Base-by-base conservation (phyloP, 2,329 filamentous ascomycete species). In the Emydomyces testavorans region DNA sequence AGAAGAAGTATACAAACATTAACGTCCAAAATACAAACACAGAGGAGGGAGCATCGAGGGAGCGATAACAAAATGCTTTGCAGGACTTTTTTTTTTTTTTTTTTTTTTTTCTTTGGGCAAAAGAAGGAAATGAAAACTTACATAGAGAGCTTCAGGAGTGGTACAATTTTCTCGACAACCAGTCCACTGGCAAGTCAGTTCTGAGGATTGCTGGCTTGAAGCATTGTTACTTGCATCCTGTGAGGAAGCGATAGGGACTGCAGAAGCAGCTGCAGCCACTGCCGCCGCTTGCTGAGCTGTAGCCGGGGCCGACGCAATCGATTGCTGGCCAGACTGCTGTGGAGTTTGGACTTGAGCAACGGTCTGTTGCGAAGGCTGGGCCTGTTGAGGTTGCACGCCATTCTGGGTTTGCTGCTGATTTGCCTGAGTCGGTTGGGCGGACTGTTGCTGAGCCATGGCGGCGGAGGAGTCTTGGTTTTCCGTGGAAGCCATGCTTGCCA, bases 61-160 rank as follows among this genome's bases (percentile, higher is more conserved):
- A 37, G 44, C 39, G 21, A 42, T 13, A 18, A 39, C 39, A 42
- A 13, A 37, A 34, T n/a, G n/a, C n/a, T n/a, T n/a, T n/a, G n/a
- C n/a, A n/a, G n/a, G n/a, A n/a, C n/a, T n/a, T n/a, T n/a, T n/a
- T n/a, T n/a, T n/a, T n/a, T n/a, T n/a, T n/a, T n/a, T n/a, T n/a
- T n/a, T n/a, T n/a, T n/a, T n/a, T n/a, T n/a, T n/a, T n/a, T n/a
- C n/a, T n/a, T n/a, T n/a, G n/a, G n/a, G n/a, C n/a, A n/a, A n/a
- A n/a, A n/a, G n/a, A n/a, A n/a, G n/a, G 31, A 15, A n/a, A 7
- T 39, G 10, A 21, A 46, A 40, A 56, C 65, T 68, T 72, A 81
- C 78, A 63, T 82, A 82, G 59, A 82, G 76, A 44, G 73, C 64
- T 59, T 81, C 78, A 6, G 78, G 69, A 31, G 72, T 74, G 29